phyloP scores from a whole-genome alignment of 2,329 filamentous ascomycete species.

The Geosmithia putterillii region DNA sequence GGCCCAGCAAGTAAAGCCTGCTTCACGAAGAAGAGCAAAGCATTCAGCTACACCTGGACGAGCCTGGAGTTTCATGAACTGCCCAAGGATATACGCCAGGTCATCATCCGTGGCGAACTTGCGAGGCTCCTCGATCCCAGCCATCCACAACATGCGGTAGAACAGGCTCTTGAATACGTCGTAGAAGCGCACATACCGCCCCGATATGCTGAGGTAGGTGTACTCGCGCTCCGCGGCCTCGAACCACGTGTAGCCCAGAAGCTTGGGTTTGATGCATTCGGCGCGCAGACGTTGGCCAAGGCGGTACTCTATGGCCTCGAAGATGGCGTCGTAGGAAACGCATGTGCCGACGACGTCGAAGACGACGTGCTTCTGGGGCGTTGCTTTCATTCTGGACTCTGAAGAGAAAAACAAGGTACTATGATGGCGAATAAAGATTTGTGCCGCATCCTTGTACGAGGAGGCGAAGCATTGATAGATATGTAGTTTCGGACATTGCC shows the following conservation, averaged over 20 bases:
- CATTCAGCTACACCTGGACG: slow-evolving; percentile 26
- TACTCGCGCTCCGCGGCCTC: slow-evolving; percentile 34
- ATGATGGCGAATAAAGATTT: not conserved
- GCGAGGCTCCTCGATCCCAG: slow-evolving; percentile 28
- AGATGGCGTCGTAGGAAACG: slow-evolving; percentile 31
- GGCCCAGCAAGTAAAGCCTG: slow-evolving; percentile 39
- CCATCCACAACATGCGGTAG: slow-evolving; percentile 31
- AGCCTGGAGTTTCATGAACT: slow-evolving; percentile 21
- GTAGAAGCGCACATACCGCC: slow-evolving; percentile 27
- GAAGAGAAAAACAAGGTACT: not conserved
- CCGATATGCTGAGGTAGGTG: slow-evolving; percentile 32
- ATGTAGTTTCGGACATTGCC: no score
- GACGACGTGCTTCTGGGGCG: slow-evolving; percentile 26
- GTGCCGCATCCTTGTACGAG: no score
- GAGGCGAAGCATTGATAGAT: no score
- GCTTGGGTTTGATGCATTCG: slow-evolving; percentile 23
- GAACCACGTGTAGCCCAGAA: slow-evolving; percentile 34
- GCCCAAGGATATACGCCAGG: slow-evolving; percentile 21
- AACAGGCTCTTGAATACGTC: slow-evolving; percentile 30
- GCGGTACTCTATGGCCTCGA: slow-evolving; percentile 22
- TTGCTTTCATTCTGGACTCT: not conserved
- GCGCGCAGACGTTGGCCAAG: slow-evolving; percentile 26
- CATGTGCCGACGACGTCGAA: slow-evolving; percentile 41
- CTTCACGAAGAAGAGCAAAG: slow-evolving; percentile 25
- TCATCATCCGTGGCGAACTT: slow-evolving; percentile 28